Evolutionary conservation across 352 stramenopile species (phyloP).

Genomic region (Phytophthora boehmeriae): DNA sequence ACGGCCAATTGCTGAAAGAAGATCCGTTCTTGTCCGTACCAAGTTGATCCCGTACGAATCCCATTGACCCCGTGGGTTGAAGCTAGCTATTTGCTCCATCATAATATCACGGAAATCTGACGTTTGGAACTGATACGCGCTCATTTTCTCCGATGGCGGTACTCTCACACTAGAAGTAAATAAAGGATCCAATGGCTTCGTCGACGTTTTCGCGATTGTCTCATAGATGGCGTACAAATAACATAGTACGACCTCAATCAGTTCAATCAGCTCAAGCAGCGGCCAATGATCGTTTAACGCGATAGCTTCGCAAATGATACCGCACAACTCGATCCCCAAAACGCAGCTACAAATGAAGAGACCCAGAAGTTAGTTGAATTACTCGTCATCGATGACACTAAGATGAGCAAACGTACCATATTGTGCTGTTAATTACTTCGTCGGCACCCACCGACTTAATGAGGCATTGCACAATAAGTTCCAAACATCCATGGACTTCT

Average conservation of each 20-base stretch:
- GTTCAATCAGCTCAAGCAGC: constrained; percentile 30
- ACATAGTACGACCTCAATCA: constrained; percentile 33
- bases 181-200: constrained; percentile 1
- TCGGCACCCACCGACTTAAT: constrained; percentile 33
- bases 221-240: constrained; percentile 42
- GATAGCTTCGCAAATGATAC: constrained; percentile 57
- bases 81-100: constrained; percentile 2
- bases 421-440: constrained; percentile 31
- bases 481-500: constrained; percentile 33
- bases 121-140: constrained; percentile 11
- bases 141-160: constrained; percentile 13
- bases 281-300: constrained; percentile 29
- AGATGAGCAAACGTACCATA: constrained; percentile 15
- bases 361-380: constrained; percentile 11
- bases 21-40: constrained; percentile 46
- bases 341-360: constrained; percentile 54
- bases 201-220: constrained; percentile 29
- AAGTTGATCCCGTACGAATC: constrained; percentile 66
- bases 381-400: constrained; percentile 1
- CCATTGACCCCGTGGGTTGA: not conserved
- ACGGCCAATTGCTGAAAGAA: constrained; percentile 55
- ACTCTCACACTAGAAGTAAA: constrained; percentile 34
- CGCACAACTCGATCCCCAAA: constrained; percentile 66
- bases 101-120: constrained; percentile 13
- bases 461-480: constrained; percentile 46